phyloP scores from a whole-genome alignment of 1,284 basidiomycete species.

The Ganoderma lucidum region DNA sequence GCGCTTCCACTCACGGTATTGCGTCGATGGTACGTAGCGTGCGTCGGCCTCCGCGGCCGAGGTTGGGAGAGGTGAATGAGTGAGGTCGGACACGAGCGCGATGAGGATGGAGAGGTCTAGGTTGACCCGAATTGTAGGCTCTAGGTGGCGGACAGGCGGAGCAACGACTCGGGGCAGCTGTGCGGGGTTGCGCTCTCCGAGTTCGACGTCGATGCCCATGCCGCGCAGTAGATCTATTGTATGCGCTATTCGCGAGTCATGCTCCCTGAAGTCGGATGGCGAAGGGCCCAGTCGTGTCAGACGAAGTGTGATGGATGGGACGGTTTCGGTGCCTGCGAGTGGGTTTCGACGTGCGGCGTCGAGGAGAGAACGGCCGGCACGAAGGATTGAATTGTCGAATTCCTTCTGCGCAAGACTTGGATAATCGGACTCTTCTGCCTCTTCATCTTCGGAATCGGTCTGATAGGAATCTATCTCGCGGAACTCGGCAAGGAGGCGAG shows the following conservation, averaged over 20 bases:
- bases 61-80: constrained; percentile 73
- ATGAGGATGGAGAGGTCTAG: constrained; percentile 85
- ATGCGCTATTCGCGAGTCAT: constrained; percentile 66
- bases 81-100: constrained; percentile 83
- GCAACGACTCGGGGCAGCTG: constrained; percentile 22
- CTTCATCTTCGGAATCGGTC: constrained; percentile 68
- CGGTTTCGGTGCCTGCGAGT: constrained; percentile 39
- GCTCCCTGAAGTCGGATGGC: constrained; percentile 45
- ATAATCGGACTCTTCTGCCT: constrained; percentile 43
- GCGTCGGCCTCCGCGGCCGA: constrained; percentile 63
- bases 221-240: constrained; percentile 63
- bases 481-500: constrained; percentile 79
- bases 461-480: constrained; percentile 84
- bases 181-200: constrained; percentile 63
- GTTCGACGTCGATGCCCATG: constrained; percentile 72
- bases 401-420: constrained; percentile 55
- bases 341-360: constrained; percentile 66
- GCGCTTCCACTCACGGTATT: constrained; percentile 67
- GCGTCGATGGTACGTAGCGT: constrained; percentile 66
- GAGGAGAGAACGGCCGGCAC: constrained; percentile 68
- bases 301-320: constrained; percentile 62
- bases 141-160: constrained; percentile 31
- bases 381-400: constrained; percentile 76
- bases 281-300: constrained; percentile 72
- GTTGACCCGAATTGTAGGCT: constrained; percentile 70